Conservation (phyloP, 148 eudicot species). For the Fagopyrum homotropicum region DNA sequence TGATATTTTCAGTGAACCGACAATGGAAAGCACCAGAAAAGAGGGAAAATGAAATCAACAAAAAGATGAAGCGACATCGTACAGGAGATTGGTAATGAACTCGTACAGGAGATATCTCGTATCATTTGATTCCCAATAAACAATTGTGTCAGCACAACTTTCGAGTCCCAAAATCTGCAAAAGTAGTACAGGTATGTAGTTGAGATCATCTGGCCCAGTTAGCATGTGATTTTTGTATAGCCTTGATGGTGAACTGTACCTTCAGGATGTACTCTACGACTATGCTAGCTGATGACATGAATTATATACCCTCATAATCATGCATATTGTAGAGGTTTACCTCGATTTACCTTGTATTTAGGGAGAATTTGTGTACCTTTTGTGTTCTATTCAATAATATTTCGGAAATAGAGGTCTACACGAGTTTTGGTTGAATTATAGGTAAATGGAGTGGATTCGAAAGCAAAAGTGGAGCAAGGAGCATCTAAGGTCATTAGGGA, state of each 20-base stretch:
- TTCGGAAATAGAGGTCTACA: too few species aligned
- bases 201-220: too few species aligned
- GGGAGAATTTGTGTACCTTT: too few species aligned
- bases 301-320: too few species aligned
- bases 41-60: not conserved
- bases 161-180: constrained; percentile 24
- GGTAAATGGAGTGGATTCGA: too few species aligned
- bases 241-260: not conserved
- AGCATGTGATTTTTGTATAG: not conserved
- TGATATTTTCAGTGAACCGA: constrained; percentile 1
- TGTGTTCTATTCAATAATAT: too few species aligned
- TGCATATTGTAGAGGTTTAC: too few species aligned
- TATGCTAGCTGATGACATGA: not conserved
- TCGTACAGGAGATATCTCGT: constrained; percentile 7
- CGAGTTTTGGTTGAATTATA: too few species aligned
- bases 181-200: too few species aligned
- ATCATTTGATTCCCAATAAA: constrained; percentile 19
- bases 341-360: too few species aligned
- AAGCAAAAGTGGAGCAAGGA: too few species aligned
- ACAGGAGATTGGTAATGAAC: not conserved
- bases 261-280: constrained; percentile 9
- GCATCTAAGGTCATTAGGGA: too few species aligned
- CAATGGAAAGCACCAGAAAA: not conserved
- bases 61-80: not conserved
- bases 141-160: constrained; percentile 21